Evolutionary conservation across 139 green algal genomes (phyloP), one percentile per base, ranked within the genome.

Genomic region (Nannochloris sp.): DNA sequence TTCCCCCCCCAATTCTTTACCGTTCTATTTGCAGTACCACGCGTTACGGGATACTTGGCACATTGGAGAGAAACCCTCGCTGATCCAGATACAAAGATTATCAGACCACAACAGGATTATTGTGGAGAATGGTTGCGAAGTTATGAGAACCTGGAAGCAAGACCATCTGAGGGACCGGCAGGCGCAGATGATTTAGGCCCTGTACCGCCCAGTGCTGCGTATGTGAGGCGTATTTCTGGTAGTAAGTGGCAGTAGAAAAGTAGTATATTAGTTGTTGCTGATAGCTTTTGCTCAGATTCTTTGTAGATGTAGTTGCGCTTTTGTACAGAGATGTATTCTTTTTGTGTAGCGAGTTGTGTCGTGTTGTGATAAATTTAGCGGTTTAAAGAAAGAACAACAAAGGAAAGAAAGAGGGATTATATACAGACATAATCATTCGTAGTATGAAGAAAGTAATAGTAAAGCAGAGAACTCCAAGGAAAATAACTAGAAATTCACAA

Each of bases 1-100:
- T 99, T 99, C 84, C 94, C 92, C 1, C 91, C 92, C 4, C 77
- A 92, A 59, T 99, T 97, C 72, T 99, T 99, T 87, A 96, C 94
- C 12, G 94, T 98, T 54, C 85, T 99, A 6, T 99, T 99, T 74
- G 94, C 95, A 23, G 79, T 99, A 34, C 94, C 94, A n/a, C 73
- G 75, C 60, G 89, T 90, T 38, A 76, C 91, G 6, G 84, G 94
- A 53, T 99, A 97, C 75, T 88, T 97, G 45, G 84, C 92, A 3
- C 94, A 99, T 81, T 99, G 94, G 94, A 79, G 89, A 13, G 94
- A 99, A 80, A 89, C 76, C 3, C 83, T 99, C 39, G 71, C 75
- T 4, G 94, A 99, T 79, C 90, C 89, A 2, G 92, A 99, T 76
- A 91, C 81, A 56, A 96, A 96, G 71, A 99, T 99, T 72, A 78